A percentile compares a stretch with the other conserved stretches of the same genome.
phyloP scores from a whole-genome alignment of 306 rosid genomes.

The Hippophae tibetana region DNA sequence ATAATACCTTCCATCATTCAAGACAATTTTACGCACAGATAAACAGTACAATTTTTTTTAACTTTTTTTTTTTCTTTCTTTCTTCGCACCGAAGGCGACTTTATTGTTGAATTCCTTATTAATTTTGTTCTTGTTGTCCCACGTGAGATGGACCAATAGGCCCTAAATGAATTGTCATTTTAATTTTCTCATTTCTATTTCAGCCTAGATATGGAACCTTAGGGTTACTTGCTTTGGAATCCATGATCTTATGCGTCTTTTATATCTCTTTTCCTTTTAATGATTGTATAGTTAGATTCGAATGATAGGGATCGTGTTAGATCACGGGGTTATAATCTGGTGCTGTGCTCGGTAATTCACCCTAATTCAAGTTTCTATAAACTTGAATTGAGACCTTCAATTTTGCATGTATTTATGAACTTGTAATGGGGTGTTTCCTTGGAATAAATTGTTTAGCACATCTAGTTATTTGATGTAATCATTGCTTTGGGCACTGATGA shows the following conservation, averaged over 20 bases:
- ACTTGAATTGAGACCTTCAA: neutral
- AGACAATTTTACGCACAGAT: too few relatives aligned
- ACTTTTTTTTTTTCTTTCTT: too few relatives aligned
- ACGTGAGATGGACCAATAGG: too few relatives aligned
- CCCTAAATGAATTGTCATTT: neutral
- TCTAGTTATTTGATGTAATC: neutral
- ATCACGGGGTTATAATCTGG: conserved; percentile 9
- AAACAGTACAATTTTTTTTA: too few relatives aligned
- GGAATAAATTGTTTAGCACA: neutral
- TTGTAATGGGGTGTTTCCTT: neutral
- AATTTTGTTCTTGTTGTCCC: too few relatives aligned
- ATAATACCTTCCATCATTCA: too few relatives aligned
- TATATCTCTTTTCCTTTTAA: neutral
- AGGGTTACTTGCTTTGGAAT: conserved; percentile 5
- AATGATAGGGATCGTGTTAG: conserved; percentile 23
- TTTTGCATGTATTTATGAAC: neutral
- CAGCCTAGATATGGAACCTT: neutral
- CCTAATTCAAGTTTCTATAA: neutral
- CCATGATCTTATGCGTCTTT: neutral
- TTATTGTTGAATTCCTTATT: too few relatives aligned
- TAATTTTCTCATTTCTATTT: neutral
- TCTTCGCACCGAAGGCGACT: neutral
- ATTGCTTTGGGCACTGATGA: neutral
- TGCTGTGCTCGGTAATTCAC: neutral
- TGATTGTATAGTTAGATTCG: conserved; percentile 8